Percentiles rank a stretch among this genome's conserved stretches.
phyloP scores from a whole-genome alignment of 2,329 filamentous ascomycete genomes.

The Diaporthe sp. region DNA sequence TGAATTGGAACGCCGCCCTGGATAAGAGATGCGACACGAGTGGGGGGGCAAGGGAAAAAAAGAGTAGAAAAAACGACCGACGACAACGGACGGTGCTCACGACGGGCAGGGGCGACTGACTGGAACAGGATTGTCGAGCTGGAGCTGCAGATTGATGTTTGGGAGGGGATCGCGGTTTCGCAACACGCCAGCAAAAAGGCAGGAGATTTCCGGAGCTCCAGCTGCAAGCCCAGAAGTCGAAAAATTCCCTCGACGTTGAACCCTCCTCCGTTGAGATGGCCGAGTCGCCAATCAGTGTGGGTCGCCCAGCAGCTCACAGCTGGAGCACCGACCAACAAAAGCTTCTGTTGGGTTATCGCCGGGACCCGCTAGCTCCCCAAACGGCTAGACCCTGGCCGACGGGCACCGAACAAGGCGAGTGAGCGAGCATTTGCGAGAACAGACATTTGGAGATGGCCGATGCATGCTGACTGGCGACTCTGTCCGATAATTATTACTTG shows the following conservation, averaged over 20 bases:
- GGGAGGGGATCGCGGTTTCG: slow-evolving; percentile 21
- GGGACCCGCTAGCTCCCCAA: slow-evolving; percentile 25
- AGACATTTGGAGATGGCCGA: not conserved
- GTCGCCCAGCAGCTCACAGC: slow-evolving; percentile 29
- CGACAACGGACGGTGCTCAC: slow-evolving; percentile 7
- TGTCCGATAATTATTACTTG: not conserved
- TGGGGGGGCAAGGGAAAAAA: not conserved
- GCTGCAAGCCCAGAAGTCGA: slow-evolving; percentile 26
- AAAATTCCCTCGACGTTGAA: slow-evolving; percentile 34
- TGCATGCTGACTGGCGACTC: not conserved
- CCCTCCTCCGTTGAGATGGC: slow-evolving; percentile 31
- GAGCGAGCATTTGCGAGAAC: slow-evolving; percentile 13
- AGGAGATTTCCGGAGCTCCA: slow-evolving; percentile 31
- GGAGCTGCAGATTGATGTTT: not conserved
- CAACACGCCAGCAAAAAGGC: slow-evolving; percentile 32
- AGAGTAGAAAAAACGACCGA: slow-evolving; percentile 1
- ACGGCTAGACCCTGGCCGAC: slow-evolving; percentile 30
- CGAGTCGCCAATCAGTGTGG: slow-evolving; percentile 34
- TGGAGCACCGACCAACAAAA: slow-evolving; percentile 36
- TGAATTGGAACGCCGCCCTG: slow-evolving; percentile 26
- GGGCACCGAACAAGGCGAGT: slow-evolving; percentile 35
- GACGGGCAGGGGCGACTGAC: slow-evolving; percentile 10
- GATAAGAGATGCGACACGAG: not conserved
- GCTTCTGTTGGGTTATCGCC: slow-evolving; percentile 37
- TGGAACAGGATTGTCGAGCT: slow-evolving; percentile 13